Conservation (phyloP, 2,329 filamentous ascomycete species). For the Sarocladiaceae sp. region DNA sequence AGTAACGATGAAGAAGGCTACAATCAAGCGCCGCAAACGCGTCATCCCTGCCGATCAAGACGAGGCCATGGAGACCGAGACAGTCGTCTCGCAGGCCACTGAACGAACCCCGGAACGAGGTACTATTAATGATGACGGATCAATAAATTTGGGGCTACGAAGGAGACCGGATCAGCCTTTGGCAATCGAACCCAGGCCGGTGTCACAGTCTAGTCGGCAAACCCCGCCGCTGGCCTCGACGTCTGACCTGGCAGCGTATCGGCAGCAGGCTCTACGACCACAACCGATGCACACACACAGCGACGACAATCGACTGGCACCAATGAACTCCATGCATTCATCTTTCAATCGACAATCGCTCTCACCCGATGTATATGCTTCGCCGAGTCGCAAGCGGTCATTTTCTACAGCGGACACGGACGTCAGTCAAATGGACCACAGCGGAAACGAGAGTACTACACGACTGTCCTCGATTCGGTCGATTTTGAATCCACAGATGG, state of each 20-base stretch:
- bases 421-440: constrained; percentile 27
- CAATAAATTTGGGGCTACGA: constrained; percentile 57
- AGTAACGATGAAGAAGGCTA: constrained; percentile 97
- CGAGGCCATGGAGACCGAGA: constrained; percentile 44
- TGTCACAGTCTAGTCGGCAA: constrained; percentile 36
- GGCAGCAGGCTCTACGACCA: constrained; percentile 37
- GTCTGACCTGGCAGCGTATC: constrained; percentile 47
- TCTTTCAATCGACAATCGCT: constrained; percentile 50
- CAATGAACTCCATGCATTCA: constrained; percentile 43
- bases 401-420: constrained; percentile 59
- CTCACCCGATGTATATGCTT: constrained; percentile 57
- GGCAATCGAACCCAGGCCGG: constrained; percentile 43
- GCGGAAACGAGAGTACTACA: constrained; percentile 47
- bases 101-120: constrained; percentile 45
- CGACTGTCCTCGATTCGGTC: constrained; percentile 73
- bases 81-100: constrained; percentile 33
- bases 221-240: constrained; percentile 37
- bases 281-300: constrained; percentile 37
- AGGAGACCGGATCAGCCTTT: constrained; percentile 41
- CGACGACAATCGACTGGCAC: constrained; percentile 56
- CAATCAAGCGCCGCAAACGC: constrained; percentile 93
- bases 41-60: constrained; percentile 74
- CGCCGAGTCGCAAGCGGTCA: constrained; percentile 60
- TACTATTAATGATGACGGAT: constrained; percentile 59
- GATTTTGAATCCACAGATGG: constrained; percentile 58